Evolutionary conservation across 306 rosid genomes (phyloP).

Genomic region (Chamaecrista fasciculata): DNA sequence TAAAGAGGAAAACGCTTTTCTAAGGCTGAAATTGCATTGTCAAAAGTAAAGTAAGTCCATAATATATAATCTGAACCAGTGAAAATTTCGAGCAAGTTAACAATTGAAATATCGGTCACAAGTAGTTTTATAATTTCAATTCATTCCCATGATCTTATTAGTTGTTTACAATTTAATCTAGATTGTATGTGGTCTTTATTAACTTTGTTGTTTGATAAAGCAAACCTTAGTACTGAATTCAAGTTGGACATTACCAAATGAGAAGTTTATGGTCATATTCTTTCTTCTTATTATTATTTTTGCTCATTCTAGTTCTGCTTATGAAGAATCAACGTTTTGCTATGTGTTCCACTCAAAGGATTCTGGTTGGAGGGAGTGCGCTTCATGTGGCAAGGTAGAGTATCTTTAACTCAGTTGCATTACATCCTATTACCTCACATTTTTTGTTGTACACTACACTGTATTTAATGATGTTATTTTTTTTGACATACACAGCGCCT

Average conservation of each 20-base stretch:
- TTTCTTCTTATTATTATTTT: slow-evolving; percentile 18
- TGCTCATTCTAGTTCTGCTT: slow-evolving; percentile 72
- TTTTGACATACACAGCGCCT: slow-evolving; percentile 59
- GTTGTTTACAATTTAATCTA: slow-evolving; percentile 1
- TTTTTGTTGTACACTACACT: background rate
- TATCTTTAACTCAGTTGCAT: background rate
- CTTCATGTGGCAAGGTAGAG: slow-evolving; percentile 77
- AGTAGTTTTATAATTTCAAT: slow-evolving; percentile 9
- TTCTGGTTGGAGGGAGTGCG: slow-evolving; percentile 96
- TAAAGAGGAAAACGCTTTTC: background rate
- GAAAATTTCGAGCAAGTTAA: background rate
- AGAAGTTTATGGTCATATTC: slow-evolving; percentile 18
- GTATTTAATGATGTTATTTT: slow-evolving; percentile 12
- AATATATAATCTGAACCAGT: slow-evolving; percentile 10
- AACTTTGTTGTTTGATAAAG: background rate
- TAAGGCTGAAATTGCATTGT: slow-evolving; percentile 3
- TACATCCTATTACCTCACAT: background rate
- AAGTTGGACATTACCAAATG: slow-evolving; percentile 4
- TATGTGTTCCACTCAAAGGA: slow-evolving; percentile 72
- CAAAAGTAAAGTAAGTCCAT: background rate
- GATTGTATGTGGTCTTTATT: background rate
- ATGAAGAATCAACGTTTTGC: slow-evolving; percentile 78
- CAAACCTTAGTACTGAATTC: slow-evolving; percentile 9
- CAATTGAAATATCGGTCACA: background rate
- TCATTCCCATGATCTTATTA: background rate